Evolutionary conservation across 78 protist genomes (phyloP), one percentile per base, ranked within the genome.

Genomic region (Tieghemostelium lacteum): DNA sequence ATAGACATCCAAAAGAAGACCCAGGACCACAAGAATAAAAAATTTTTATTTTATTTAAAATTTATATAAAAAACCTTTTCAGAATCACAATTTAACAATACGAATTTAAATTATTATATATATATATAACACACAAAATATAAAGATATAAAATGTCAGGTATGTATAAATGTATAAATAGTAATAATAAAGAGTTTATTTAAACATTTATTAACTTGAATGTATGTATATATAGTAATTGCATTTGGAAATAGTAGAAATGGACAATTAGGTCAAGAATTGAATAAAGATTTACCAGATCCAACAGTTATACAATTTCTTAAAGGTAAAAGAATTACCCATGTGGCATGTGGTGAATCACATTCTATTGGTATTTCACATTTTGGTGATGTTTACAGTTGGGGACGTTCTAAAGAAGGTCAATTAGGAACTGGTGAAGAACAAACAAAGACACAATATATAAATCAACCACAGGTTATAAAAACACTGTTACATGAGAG

Each of bases 361-460:
- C 93, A 88, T 66, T 54, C 71, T 17, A 36, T 88, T 1, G 86
- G 78, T 3, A 42, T 88, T 6, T 63, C 87, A 16, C 70, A 71
- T 66, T 77, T 77, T 74, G 93, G 93, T 17, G 93, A 88, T 88
- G 73, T 88, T 26, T 88, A 88, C 54, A 33, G 67, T 29, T 88
- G 86, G 86, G 93, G 93, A 14, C 24, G 93, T 49, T 73, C 76
- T 17, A 73, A 71, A 28, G 93, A 88, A 71, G 93, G 93, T 16
- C 85, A 88, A 55, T n/a, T 88, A 24, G 93, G 93, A 22, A 62
- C 61, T 34, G 64, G 73, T 2, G 49, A 73, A 50, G 33, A 34
- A 29, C 8, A 39, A 29, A 33, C 24, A 1, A 45, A 42, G 0
- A 55, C 73, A 26, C 62, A 39, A 1, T n/a, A n/a, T n/a, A n/a